Evolutionary conservation across 2,329 filamentous ascomycete species (phyloP), one percentile per base, ranked within the genome.

Genomic region (Ceratocystis cubensis): DNA sequence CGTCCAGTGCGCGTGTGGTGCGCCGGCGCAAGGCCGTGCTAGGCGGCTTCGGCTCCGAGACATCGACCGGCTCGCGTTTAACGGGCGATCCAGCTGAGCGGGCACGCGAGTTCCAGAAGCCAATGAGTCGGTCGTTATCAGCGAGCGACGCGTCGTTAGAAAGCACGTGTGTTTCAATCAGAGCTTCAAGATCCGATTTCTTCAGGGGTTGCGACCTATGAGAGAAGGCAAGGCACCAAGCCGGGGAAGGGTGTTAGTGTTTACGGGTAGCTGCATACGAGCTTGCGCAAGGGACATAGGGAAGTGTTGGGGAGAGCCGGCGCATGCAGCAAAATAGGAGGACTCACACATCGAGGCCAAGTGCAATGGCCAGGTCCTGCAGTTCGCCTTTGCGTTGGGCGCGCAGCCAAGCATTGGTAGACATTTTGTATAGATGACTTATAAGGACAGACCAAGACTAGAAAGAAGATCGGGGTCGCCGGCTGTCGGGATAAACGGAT

Each of bases 321-420:
- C 53, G 53, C 53, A 22, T 4, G 25, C 53, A 28, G 7, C 53
- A 33, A 15, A 33, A 20, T 17, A n/a, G 45, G 20, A 2, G 17
- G 13, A 82, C 86, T 73, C 84, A 95, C 91, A 88, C 83, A 73
- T 84, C 81, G 65, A 93, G 79, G 67, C 87, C 87, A 69, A 88
- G 82, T 61, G 81, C 78, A 70, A 89, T 83, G 68, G 90, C 89
- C 69, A 95, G 80, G 69, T 89, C 87, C 71, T 84, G 76, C 66
- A 96, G 83, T 70, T 93, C 89, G 71, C 81, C 81, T 81, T 96
- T 96, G 79, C 88, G 87, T 82, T 94, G 88, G 75, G 83, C 82
- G 76, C 86, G 83, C 74, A 96, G 81, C 84, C 88, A 96, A 71
- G 85, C 84, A 73, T 87, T 84, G 71, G 78, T 77, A 69, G 85